These are phyloP conservation scores for Zizania latifolia DNA, from an alignment of 176 grass and related monocot genomes.

Conservation along the genomic window DNA sequence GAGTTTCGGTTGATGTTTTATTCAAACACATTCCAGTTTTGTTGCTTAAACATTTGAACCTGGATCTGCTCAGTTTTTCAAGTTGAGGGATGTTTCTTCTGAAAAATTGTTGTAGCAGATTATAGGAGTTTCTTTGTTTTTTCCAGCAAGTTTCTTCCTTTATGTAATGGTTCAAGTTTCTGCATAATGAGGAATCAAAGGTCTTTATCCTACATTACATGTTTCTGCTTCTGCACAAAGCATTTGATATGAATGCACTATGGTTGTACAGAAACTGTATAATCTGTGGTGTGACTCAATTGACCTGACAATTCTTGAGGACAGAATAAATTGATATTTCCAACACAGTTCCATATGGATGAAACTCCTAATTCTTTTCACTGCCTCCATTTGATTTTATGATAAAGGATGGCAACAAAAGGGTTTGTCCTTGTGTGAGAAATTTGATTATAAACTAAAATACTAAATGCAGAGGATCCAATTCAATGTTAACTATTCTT, in stretches of 20 bases:
- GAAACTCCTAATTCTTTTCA: not conserved
- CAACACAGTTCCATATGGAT: not conserved
- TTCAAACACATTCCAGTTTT: not conserved
- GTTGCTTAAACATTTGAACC: not conserved
- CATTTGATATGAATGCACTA: not conserved
- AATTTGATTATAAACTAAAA: not conserved
- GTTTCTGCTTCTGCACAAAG: not conserved
- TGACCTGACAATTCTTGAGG: not conserved
- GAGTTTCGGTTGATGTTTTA: not conserved
- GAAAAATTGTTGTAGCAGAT: not conserved
- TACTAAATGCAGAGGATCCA: not conserved
- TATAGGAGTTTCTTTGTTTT: not conserved
- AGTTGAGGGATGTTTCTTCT: not conserved
- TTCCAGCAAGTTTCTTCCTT: not conserved
- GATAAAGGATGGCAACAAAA: not conserved
- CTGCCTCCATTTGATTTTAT: not conserved
- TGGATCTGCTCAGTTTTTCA: not conserved
- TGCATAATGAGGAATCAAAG: not conserved
- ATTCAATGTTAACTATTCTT: not conserved
- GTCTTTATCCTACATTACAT: not conserved
- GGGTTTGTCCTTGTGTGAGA: not conserved
- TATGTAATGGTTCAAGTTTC: not conserved
- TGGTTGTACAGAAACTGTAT: not conserved
- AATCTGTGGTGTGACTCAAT: not conserved
- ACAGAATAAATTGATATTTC: not conserved